Base-by-base conservation (phyloP, 345 rosid genomes). In the Pugionium cornutum region DNA sequence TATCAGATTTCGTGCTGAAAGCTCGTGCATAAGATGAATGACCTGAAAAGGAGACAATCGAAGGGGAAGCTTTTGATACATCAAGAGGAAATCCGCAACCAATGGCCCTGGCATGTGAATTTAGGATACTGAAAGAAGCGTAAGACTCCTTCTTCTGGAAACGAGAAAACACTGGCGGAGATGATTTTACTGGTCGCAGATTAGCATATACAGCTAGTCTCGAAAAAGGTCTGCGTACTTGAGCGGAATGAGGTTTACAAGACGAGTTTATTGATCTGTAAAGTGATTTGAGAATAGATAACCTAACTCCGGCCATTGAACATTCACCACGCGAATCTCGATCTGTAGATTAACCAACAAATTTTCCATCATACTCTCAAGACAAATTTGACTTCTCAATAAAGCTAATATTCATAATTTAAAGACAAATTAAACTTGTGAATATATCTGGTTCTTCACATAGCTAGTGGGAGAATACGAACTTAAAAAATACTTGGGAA, bases 301-400 rank as follows among this genome's bases (percentile, higher is more conserved):
- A 64, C 83, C 81, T 68, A 73, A 59, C 45, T 49, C 80, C 80
- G 49, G 79, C 75, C 88, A 87, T 85, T n/a, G 34, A n/a, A 64
- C 27, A 43, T 5, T 46, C 48, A 42, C 27, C 9, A 33, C 9
- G 5, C 29, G 31, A 64, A 11, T 49, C 69, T 33, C 33, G 25
- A 46, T 56, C 71, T 58, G 50, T 42, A 30, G 9, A 68, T 48
- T 26, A 48, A 10, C 50, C 2, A 44, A 43, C 39, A 59, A n/a
- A 43, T 5, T 25, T 27, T 40, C n/a, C 39, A 33, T 33, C 58
- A 53, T 9, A 5, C 18, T 18, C 18, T 18, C 18, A 18, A 18
- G 18, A 18, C 18, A 18, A 18, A 18, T 18, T 18, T 18, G 18
- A 18, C 18, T 18, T 18, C 18, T 18, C 18, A 18, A 18, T 18